Evolutionary conservation across 2,329 filamentous ascomycete species (phyloP).

Genomic region (Penicillium sp.): DNA sequence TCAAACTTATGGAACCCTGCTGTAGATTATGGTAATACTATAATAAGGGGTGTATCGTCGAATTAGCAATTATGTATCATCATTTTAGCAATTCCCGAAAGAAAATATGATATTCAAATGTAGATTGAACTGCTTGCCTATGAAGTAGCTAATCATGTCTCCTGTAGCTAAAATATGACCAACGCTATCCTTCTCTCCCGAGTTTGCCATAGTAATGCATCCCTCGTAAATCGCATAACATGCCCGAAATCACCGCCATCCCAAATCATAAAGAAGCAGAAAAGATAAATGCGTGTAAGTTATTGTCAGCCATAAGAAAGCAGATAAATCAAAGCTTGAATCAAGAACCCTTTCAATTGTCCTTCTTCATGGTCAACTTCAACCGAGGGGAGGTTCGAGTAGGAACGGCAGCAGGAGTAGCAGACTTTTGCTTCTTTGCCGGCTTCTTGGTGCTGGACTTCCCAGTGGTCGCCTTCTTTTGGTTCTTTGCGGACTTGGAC

Average conservation of each 20-base stretch:
- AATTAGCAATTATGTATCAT: too few relatives aligned
- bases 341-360: not conserved
- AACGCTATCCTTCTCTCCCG: not conserved
- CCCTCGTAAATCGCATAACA: not conserved
- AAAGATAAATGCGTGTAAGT: not conserved
- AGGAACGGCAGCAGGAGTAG: not conserved
- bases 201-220: not conserved
- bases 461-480: not conserved
- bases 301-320: not conserved
- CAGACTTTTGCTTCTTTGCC: not conserved
- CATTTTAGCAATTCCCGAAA: too few relatives aligned
- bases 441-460: not conserved
- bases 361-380: not conserved
- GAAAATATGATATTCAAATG: not conserved
- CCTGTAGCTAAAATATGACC: not conserved
- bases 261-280: not conserved
- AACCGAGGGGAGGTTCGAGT: conserved; percentile 1
- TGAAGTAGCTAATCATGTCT: not conserved
- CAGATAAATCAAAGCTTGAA: not conserved
- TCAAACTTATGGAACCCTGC: too few relatives aligned
- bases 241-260: not conserved
- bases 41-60: too few relatives aligned
- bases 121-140: not conserved
- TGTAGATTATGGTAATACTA: too few relatives aligned
- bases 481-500: too few relatives aligned